Percentiles rank a stretch among this genome's conserved stretches.
phyloP scores from a whole-genome alignment of 371 early-diverging fungal species.

The Apophysomyces elegans region DNA sequence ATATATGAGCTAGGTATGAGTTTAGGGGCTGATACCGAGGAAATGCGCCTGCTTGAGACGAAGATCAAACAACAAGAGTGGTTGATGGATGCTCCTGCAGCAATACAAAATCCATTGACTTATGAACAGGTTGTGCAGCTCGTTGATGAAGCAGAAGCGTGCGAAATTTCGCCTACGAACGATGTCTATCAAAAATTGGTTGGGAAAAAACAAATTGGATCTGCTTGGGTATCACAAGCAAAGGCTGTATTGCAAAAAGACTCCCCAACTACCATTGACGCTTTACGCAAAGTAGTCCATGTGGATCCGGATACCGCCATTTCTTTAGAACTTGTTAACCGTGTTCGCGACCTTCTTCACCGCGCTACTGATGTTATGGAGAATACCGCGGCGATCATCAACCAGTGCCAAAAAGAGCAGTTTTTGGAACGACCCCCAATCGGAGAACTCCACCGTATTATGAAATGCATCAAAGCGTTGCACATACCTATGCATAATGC shows the following conservation, averaged over 20 bases:
- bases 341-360: constrained; percentile 16
- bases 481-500: constrained; percentile 15
- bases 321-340: constrained; percentile 14
- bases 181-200: constrained; percentile 8
- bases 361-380: constrained; percentile 13
- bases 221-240: constrained; percentile 21
- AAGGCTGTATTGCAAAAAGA: background rate
- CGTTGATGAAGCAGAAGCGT: constrained; percentile 17
- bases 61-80: constrained; percentile 17
- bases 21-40: constrained; percentile 23
- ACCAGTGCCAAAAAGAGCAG: constrained; percentile 7
- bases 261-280: constrained; percentile 1
- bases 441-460: constrained; percentile 10
- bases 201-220: constrained; percentile 9
- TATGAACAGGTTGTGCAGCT: constrained; percentile 16
- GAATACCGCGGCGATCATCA: background rate
- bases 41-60: constrained; percentile 18
- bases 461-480: constrained; percentile 16
- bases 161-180: constrained; percentile 8
- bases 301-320: constrained; percentile 17
- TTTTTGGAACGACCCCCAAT: constrained; percentile 17
- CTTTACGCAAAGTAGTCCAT: constrained; percentile 12
- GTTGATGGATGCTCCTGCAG: constrained; percentile 15
- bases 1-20: constrained; percentile 13
- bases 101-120: background rate